A percentile compares a stretch with the other conserved stretches of the same genome.
Conservation (phyloP, 2,329 filamentous ascomycete genomes). For the Aspergillus sp. region DNA sequence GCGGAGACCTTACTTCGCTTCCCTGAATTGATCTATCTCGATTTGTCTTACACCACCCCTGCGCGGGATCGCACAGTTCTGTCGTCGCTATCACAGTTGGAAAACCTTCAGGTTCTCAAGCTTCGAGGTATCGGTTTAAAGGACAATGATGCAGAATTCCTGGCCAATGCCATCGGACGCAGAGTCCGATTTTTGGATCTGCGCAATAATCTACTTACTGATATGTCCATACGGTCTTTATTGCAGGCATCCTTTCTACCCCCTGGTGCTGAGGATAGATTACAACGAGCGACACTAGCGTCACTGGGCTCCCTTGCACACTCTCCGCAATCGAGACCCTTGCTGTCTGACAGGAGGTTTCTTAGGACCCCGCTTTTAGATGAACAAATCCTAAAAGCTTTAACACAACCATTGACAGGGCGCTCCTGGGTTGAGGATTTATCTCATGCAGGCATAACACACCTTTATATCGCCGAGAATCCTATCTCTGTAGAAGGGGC, state of each 20-base stretch:
- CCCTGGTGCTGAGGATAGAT: slow-evolving; percentile 8
- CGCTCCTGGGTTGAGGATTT: slow-evolving; percentile 59
- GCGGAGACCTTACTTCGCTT: slow-evolving; percentile 55
- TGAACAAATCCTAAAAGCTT: slow-evolving; percentile 50
- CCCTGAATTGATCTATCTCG: slow-evolving; percentile 58
- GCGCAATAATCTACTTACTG: slow-evolving; percentile 59
- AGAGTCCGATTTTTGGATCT: slow-evolving; percentile 59
- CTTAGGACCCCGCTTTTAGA: slow-evolving; percentile 42
- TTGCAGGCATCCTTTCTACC: slow-evolving; percentile 53
- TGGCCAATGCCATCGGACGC: slow-evolving; percentile 54
- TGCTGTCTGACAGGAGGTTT: slow-evolving; percentile 18
- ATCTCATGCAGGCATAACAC: slow-evolving; percentile 58
- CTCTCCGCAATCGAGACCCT: neutral
- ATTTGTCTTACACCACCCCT: slow-evolving; percentile 57
- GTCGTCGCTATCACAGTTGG: slow-evolving; percentile 48
- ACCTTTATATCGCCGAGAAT: slow-evolving; percentile 61
- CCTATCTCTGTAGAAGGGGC: slow-evolving; percentile 58
- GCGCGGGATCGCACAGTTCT: slow-evolving; percentile 54
- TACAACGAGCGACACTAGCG: slow-evolving; percentile 3
- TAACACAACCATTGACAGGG: slow-evolving; percentile 53
- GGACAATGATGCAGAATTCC: slow-evolving; percentile 55
- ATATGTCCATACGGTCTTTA: slow-evolving; percentile 54
- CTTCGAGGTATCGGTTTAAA: slow-evolving; percentile 55
- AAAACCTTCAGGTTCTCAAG: slow-evolving; percentile 59
- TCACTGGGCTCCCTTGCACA: neutral